Base-by-base conservation (phyloP, 1,139 yeast species). In the Debaryomyces udenii region DNA sequence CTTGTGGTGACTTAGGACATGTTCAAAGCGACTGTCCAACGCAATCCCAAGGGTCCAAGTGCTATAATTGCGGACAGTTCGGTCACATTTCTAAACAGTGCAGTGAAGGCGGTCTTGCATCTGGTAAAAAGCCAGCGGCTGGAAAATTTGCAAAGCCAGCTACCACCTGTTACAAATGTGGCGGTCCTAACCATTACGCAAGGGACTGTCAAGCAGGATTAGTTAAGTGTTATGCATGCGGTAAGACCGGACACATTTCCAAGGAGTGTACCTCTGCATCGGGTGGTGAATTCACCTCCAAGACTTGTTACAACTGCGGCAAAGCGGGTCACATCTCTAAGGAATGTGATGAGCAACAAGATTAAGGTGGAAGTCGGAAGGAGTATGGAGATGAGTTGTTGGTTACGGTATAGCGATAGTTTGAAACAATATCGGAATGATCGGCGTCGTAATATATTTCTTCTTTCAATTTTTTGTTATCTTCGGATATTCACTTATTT, bases 141-240 rank as follows among this genome's bases (percentile, higher is more conserved):
- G 57, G 46, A 35, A 44, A 58, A 66, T 51, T 59, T 59, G 45
- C 46, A 32, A 49, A 56, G 41, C 50, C 63, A 46, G 74, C 75
- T 50, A 78, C 87, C 48, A 81, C 90, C 45, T 88, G 96, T 70
- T 86, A 85, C 83, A 87, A 84, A 70, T 88, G 96, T 66, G 95
- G 95, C 58, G 96, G 94, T 50, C 91, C 94, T 62, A 87, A 87
- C 81, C 96, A 88, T 66, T 85, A 82, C 69, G 96, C 96, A 49
- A 84, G 89, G 70, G 95, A 87, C 66, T 88, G 96, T 68, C 88
- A 84, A 67, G 90, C 89, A 48, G 76, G 78, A 52, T 60, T 56
- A 44, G 80, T 83, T 63, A 87, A 86, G 68, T 90, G 97, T 70
- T 90, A 87, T 76, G 87, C 94, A 45, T 90, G 97, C 69, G 96